A percentile compares a stretch with the other conserved stretches of the same genome.
Conservation (phyloP, 2,329 filamentous ascomycete genomes). For the Calonectria hongkongensis region DNA sequence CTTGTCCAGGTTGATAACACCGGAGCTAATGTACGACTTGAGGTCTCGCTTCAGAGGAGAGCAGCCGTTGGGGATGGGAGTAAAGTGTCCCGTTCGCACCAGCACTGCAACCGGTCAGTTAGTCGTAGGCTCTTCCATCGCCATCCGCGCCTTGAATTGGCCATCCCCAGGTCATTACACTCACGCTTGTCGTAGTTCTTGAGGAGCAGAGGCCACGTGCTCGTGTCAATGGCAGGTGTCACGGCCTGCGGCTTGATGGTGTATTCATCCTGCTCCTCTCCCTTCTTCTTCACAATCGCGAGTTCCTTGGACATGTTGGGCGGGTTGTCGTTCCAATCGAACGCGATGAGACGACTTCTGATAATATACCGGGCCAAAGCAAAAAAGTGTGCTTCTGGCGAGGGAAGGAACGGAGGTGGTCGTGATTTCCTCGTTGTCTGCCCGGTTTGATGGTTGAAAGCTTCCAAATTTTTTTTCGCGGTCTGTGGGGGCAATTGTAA, state of each 20-base stretch:
- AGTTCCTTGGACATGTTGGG: constrained; percentile 69
- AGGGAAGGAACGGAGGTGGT: constrained; percentile 54
- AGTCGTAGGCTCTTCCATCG: constrained; percentile 42
- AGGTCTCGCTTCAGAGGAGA: constrained; percentile 94
- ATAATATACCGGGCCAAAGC: constrained; percentile 56
- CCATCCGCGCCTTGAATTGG: constrained; percentile 33
- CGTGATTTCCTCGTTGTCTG: constrained; percentile 57
- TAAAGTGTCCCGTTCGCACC: constrained; percentile 96
- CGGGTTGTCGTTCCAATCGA: constrained; percentile 39
- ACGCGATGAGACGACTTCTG: constrained; percentile 41
- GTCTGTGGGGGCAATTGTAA: constrained; percentile 55
- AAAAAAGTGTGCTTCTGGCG: constrained; percentile 51
- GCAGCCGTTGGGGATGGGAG: constrained; percentile 94
- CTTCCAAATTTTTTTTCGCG: constrained; percentile 60
- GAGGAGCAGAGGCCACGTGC: constrained; percentile 92
- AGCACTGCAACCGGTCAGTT: constrained; percentile 76
- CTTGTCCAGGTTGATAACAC: constrained; percentile 92
- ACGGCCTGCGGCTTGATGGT: constrained; percentile 94
- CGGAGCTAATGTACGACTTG: constrained; percentile 97
- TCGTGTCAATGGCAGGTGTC: constrained; percentile 87
- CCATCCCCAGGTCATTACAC: constrained; percentile 59
- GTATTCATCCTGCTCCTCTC: constrained; percentile 79
- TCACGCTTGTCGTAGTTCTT: constrained; percentile 96
- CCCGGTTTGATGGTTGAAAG: constrained; percentile 56
- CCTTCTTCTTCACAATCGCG: constrained; percentile 58